Percentiles rank a stretch among this genome's conserved stretches.
Conservation (phyloP, 2,329 filamentous ascomycete species). For the Nothophaeocryptopus gaeumannii region DNA sequence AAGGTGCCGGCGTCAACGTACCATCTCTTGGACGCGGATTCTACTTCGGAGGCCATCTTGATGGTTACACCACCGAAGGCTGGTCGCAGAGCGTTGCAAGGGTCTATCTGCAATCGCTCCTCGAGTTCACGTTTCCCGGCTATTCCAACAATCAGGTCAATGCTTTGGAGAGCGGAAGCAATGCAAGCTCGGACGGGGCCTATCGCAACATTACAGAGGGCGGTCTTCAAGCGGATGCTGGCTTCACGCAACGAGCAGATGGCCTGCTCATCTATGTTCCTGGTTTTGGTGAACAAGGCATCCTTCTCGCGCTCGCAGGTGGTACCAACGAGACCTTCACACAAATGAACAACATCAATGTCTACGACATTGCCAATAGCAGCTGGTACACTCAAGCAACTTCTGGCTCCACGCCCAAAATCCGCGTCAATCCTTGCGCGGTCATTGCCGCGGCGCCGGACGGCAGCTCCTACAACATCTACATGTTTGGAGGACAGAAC, state of each 20-base stretch:
- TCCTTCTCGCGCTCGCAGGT: constrained; percentile 74
- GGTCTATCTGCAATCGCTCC: constrained; percentile 69
- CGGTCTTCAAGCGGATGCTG: constrained; percentile 62
- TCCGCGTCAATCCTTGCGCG: constrained; percentile 65
- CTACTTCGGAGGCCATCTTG: constrained; percentile 76
- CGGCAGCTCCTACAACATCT: constrained; percentile 72
- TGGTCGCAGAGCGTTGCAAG: constrained; percentile 65
- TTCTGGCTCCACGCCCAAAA: constrained; percentile 56
- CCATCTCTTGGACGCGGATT: constrained; percentile 68
- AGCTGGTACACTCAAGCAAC: constrained; percentile 75
- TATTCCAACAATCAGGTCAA: constrained; percentile 62
- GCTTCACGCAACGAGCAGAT: constrained; percentile 72
- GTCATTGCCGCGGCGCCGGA: constrained; percentile 63
- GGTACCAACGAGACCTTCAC: constrained; percentile 67
- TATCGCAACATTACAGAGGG: constrained; percentile 74
- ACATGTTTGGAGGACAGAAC: constrained; percentile 76
- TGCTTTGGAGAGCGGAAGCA: constrained; percentile 51
- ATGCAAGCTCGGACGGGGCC: constrained; percentile 60
- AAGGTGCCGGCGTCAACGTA: constrained; percentile 70
- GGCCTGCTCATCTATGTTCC: constrained; percentile 72
- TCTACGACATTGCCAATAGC: constrained; percentile 71
- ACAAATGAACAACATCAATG: constrained; percentile 63
- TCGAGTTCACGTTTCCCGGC: constrained; percentile 74
- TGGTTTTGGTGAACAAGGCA: constrained; percentile 70
- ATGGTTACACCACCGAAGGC: constrained; percentile 60